These are phyloP conservation scores for Fraxinus angustifolia DNA, from an alignment of 305 asterid species.

Conservation along the genomic window DNA sequence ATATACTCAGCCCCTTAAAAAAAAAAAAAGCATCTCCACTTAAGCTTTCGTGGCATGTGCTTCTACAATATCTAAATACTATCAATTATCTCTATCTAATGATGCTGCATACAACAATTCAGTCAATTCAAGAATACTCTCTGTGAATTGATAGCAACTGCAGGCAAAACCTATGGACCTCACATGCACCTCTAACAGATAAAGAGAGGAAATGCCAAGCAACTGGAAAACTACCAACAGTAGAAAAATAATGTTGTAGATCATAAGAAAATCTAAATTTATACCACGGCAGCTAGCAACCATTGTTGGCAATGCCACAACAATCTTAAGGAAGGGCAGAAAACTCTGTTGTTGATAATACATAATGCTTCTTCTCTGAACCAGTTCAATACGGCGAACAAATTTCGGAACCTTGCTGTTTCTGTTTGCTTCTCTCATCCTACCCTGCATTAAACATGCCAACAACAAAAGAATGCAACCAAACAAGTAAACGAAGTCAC, in stretches of 20 bases:
- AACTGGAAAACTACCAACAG: neutral
- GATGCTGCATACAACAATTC: neutral
- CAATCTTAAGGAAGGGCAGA: constrained; percentile 89
- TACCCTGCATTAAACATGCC: constrained; percentile 52
- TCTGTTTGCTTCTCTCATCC: constrained; percentile 79
- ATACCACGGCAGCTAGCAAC: constrained; percentile 94
- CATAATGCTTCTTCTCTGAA: constrained; percentile 91
- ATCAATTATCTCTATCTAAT: constrained; percentile 1
- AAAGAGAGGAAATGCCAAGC: neutral
- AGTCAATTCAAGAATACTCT: constrained; percentile 17
- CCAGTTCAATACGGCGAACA: constrained; percentile 75
- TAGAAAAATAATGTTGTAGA: constrained; percentile 11
- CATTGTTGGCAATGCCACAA: constrained; percentile 96
- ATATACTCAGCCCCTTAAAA: constrained; percentile 1
- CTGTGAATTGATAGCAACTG: neutral
- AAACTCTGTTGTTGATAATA: constrained; percentile 74
- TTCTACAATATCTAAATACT: constrained; percentile 5
- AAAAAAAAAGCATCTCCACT: constrained; percentile 13
- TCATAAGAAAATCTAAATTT: constrained; percentile 14
- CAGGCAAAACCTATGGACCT: constrained; percentile 8
- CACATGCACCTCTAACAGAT: neutral
- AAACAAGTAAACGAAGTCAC: constrained; percentile 1
- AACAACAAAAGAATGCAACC: constrained; percentile 16
- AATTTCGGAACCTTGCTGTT: constrained; percentile 63
- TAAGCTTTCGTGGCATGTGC: constrained; percentile 1